Conservation (phyloP, 2,329 filamentous ascomycete genomes). For the Fusarium foetens region DNA sequence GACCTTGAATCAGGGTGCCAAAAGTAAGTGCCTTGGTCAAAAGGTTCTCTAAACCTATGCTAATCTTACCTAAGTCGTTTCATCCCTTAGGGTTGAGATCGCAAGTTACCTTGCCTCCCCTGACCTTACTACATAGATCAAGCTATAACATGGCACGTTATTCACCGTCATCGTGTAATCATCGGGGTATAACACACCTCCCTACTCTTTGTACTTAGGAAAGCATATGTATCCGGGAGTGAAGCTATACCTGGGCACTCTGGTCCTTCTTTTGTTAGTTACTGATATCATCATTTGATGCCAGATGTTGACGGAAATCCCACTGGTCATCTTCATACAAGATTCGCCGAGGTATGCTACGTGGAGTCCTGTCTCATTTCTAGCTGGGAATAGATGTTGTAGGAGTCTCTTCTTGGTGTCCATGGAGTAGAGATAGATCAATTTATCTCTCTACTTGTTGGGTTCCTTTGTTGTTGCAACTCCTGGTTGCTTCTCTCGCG, state of each 20-base stretch:
- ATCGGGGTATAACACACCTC: neutral
- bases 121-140: neutral
- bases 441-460: too few species aligned
- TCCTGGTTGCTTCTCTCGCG: too few species aligned
- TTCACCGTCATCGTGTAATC: neutral
- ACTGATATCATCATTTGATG: neutral
- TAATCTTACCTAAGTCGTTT: neutral
- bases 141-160: neutral
- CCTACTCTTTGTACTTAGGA: neutral
- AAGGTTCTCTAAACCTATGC: neutral
- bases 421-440: too few species aligned
- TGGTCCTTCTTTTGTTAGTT: neutral
- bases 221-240: neutral
- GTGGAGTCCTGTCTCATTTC: too few species aligned
- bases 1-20: neutral
- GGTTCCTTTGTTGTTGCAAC: too few species aligned
- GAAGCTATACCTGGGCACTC: neutral
- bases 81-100: neutral
- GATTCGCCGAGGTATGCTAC: neutral
- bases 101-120: neutral
- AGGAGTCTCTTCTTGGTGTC: too few species aligned
- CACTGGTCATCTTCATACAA: neutral
- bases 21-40: neutral
- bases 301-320: neutral
- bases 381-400: too few species aligned